Evolutionary conservation across 2,329 filamentous ascomycete species (phyloP).

Genomic region (Cytospora chrysosperma): DNA sequence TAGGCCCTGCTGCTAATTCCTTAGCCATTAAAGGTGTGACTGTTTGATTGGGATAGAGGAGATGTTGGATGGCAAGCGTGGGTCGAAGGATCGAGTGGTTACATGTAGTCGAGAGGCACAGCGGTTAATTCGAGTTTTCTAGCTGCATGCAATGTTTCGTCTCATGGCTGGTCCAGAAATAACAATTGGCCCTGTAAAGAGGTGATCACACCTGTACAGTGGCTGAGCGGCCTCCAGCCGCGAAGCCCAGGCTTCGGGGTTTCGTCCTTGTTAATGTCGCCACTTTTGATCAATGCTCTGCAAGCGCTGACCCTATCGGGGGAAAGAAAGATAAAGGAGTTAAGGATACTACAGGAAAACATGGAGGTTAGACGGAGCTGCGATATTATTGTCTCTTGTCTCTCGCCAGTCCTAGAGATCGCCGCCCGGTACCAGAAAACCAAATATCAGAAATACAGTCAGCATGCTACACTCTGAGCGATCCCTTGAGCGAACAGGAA

Average conservation of each 20-base stretch:
- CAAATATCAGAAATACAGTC: neutral
- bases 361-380: neutral
- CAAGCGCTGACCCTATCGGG: neutral
- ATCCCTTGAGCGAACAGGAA: neutral
- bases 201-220: neutral
- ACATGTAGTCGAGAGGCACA: conserved; percentile 3
- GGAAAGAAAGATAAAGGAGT: neutral
- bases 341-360: neutral
- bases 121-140: conserved; percentile 6
- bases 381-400: neutral
- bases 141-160: neutral
- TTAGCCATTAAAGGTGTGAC: too few relatives aligned
- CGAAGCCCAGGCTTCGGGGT: conserved; percentile 8
- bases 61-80: neutral
- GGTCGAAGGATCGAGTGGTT: conserved; percentile 5
- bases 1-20: too few relatives aligned
- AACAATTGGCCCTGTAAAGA: neutral
- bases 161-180: neutral
- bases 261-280: neutral
- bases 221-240: conserved; percentile 1
- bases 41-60: neutral
- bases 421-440: neutral
- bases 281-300: neutral
- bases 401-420: neutral
- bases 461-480: conserved; percentile 5